Base-by-base conservation (phyloP, 75 land plant species). In the Azolla pinnata region DNA sequence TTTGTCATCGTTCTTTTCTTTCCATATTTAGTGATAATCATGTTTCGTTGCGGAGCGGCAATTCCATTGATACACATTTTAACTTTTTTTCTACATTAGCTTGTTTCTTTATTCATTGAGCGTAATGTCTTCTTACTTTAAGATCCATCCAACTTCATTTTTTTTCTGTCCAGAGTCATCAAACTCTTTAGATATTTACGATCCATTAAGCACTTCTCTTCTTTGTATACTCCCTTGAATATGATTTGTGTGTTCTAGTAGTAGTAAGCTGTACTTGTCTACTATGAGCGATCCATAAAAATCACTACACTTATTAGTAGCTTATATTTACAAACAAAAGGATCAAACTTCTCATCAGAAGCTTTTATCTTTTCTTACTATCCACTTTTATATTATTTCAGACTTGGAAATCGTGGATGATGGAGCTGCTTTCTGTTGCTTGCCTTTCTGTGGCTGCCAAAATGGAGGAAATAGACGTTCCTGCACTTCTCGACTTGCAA, bases 381-480 rank as follows among this genome's bases (percentile, higher is more conserved):
- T 14, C 42, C 14, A 38, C 7, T 14, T 38, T 38, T 38, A 8
- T 7, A 38, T 10, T 58, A 2, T 2, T 56, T 54, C 68, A 81
- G 80, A 61, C 60, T 33, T 79, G 82, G 82, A 70, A 73, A 33
- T 40, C 44, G 19, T 87, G 92, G 92, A 76, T 76, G 87, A 23
- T 78, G 30, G 79, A 83, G 52, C 53, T 81, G 34, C 60, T 81
- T 3, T 65, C 77, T 76, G 80, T 83, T 12, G 84, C 92, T 23
- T 83, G 87, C 62, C 62, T 83, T 34, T 83, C 92, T 17, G 28
- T 88, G 29, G 95, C 95, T 35, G 88, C 88, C 0, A 88, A 88
- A 47, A 77, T 88, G 95, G 88, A 88, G 77, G 88, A 88, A 69
- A 67, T 81, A 0, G 63, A 77, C 0, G 85, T 88, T 57, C 93